phyloP scores from a whole-genome alignment of 305 asterid genomes.

The Plantago rigida region DNA sequence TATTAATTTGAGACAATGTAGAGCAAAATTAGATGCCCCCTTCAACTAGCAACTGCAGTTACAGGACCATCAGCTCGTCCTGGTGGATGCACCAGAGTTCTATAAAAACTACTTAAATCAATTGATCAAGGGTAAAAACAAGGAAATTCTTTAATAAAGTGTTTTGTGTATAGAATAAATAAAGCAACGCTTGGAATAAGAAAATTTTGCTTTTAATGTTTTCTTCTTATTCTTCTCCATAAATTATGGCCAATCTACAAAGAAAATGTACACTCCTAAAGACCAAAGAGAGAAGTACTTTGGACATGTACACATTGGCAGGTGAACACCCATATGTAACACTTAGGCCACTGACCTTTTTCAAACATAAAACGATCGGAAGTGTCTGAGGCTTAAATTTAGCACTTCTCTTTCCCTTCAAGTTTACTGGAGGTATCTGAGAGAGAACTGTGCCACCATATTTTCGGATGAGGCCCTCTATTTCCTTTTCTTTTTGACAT shows the following conservation, averaged over 20 bases:
- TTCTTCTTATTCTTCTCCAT: background rate
- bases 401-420: conserved; percentile 43
- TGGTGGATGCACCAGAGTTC: conserved; percentile 11
- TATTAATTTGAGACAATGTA: background rate
- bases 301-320: conserved; percentile 13
- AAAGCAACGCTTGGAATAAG: conserved; percentile 2
- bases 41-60: background rate
- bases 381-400: conserved; percentile 36
- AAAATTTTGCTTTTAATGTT: background rate
- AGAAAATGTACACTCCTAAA: conserved; percentile 6
- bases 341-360: conserved; percentile 47
- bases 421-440: conserved; percentile 47
- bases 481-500: conserved; percentile 51
- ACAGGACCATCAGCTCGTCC: conserved; percentile 5
- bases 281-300: conserved; percentile 3
- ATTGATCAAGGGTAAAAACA: background rate
- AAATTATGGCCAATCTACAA: conserved; percentile 13
- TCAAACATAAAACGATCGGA: conserved; percentile 57
- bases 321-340: conserved; percentile 14
- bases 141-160: conserved; percentile 6
- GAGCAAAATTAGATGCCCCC: conserved; percentile 8
- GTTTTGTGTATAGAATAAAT: conserved; percentile 1
- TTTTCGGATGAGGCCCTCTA: conserved; percentile 50
- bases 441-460: conserved; percentile 64
- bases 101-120: conserved; percentile 6